Evolutionary conservation across 352 stramenopile species (phyloP).

Genomic region (Phytophthora sojae): DNA sequence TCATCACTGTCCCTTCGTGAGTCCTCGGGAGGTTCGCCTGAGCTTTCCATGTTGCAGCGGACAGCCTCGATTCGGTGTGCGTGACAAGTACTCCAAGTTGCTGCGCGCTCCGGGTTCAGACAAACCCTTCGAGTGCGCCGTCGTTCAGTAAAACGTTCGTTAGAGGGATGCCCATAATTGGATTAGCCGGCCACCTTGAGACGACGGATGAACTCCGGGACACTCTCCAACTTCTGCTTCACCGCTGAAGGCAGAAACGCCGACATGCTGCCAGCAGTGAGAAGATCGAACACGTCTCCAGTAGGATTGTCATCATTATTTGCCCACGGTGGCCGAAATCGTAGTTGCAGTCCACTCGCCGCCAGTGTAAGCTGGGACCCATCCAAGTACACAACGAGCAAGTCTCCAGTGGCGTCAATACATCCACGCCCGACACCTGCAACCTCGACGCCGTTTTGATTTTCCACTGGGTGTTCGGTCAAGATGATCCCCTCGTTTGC

Average conservation of each 20-base stretch:
- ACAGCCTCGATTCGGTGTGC: neutral
- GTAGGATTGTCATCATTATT: conserved; percentile 7
- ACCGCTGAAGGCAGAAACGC: conserved; percentile 50
- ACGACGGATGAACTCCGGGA: conserved; percentile 62
- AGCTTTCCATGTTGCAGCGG: conserved; percentile 23
- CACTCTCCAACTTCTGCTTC: conserved; percentile 55
- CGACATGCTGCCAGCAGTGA: conserved; percentile 41
- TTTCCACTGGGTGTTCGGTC: neutral
- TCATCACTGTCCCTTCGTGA: conserved; percentile 20
- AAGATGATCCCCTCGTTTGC: neutral
- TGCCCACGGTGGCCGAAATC: conserved; percentile 41
- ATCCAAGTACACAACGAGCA: conserved; percentile 60
- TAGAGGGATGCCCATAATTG: conserved; percentile 32
- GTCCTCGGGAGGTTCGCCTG: conserved; percentile 8
- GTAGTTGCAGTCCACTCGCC: conserved; percentile 52
- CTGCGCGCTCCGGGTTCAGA: neutral
- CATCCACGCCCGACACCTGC: conserved; percentile 51
- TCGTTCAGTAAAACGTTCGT: conserved; percentile 18
- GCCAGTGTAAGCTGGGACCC: conserved; percentile 51
- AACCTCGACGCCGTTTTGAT: conserved; percentile 34
- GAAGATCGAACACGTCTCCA: conserved; percentile 52
- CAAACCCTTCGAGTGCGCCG: neutral
- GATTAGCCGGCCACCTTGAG: conserved; percentile 38
- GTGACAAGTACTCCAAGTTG: neutral
- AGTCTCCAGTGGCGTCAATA: conserved; percentile 47